A percentile compares a stretch with the other conserved stretches of the same genome.
Conservation (phyloP, 2,329 filamentous ascomycete genomes). For the Massarina eburnea region DNA sequence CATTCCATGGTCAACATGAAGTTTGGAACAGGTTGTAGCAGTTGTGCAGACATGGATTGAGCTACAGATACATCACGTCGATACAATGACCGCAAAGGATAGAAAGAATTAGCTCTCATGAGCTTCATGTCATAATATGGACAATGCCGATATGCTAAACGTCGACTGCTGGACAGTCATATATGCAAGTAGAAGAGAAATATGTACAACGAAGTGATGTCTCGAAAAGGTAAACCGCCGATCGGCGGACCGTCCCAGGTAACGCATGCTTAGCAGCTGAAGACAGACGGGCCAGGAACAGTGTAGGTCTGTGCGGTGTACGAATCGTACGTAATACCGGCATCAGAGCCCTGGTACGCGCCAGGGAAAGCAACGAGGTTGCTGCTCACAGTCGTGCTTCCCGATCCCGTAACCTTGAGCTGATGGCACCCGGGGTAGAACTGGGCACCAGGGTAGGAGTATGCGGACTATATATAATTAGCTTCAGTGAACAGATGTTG, state of each 20-base stretch:
- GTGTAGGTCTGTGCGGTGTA: slow-evolving; percentile 42
- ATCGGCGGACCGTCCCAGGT: neutral
- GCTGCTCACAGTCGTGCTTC: slow-evolving; percentile 45
- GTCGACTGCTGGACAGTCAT: neutral
- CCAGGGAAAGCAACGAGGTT: slow-evolving; percentile 56
- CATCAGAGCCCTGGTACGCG: slow-evolving; percentile 53
- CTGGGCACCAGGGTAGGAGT: slow-evolving; percentile 56
- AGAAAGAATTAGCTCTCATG: too few species aligned
- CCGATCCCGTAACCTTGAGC: slow-evolving; percentile 56
- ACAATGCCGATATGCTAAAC: neutral
- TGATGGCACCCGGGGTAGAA: slow-evolving; percentile 63
- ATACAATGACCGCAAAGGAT: too few species aligned
- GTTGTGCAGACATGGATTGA: too few species aligned
- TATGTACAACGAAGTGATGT: neutral
- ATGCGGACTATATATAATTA: slow-evolving; percentile 26
- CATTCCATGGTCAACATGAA: too few species aligned
- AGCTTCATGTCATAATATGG: neutral
- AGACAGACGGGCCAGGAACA: slow-evolving; percentile 14
- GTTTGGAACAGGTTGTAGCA: too few species aligned
- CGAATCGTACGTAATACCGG: slow-evolving; percentile 56
- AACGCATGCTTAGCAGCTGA: slow-evolving; percentile 12
- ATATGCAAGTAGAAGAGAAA: neutral
- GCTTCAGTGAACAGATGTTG: neutral
- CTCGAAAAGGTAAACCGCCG: neutral
- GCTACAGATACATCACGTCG: too few species aligned